Base-by-base conservation (phyloP, 139 green algal species). In the Marvania coccoides region DNA sequence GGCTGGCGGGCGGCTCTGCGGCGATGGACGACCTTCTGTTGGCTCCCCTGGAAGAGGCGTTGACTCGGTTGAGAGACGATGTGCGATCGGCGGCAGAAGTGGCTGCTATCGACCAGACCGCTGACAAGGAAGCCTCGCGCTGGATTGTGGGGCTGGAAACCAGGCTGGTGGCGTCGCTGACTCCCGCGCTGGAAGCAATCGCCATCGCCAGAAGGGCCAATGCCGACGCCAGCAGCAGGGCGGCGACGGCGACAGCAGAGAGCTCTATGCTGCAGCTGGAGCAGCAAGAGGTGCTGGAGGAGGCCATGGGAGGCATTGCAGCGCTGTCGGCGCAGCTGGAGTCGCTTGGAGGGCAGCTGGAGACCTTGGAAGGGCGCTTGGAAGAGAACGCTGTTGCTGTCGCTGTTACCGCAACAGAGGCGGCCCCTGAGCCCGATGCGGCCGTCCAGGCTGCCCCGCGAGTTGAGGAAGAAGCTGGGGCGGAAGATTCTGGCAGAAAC, bases 201-300 rank as follows among this genome's bases (percentile, higher is more conserved):
- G 42, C 42, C 42, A 19, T 19, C 19, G 42, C 42, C 19, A 19
- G 42, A 28, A 19, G 19, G 42, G 42, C 42, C 19, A 19, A 19
- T 28, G 58, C 38, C 3, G 51, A 29, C 4, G 36, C 36, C 13
- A 13, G 30, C 26, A 51, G n/a, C 24, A 45, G 23, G 2, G 54
- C 65, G 6, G 62, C 62, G 15, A 29, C 46, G 13, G 45, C 62
- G 0, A 51, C 42, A 28, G 42, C 19, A 51, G 42, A 19, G 19
- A 51, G 19, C 19, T n/a, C n/a, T n/a, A n/a, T n/a, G 61, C 61
- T 2, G 46, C 48, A 2, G 26, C 31, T 26, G 63, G 55, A 61
- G 48, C 63, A 70, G 64, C 64, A 71, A 39, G 19, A 45, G 54
- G 54, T 39, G 31, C 38, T 46, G 30, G 2, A 29, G 65, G 48